phyloP scores from a whole-genome alignment of 768 basidiomycete genomes.

The Phylloporus sp. region DNA sequence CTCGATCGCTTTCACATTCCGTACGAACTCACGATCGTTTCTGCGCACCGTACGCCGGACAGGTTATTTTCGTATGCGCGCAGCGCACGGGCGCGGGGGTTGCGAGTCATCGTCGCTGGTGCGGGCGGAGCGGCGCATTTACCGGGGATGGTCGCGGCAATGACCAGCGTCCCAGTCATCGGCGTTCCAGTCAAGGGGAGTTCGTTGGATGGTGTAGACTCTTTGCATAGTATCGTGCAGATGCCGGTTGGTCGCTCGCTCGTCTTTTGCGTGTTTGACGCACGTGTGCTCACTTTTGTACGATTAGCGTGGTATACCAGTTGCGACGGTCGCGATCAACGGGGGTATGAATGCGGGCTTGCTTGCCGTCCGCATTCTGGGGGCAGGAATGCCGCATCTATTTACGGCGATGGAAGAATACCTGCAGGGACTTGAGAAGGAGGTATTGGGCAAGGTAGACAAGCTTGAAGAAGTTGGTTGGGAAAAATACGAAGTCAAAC shows the following conservation, averaged over 20 bases:
- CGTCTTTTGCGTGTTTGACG: not conserved
- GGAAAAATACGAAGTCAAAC: slow-evolving; percentile 66
- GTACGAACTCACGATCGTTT: slow-evolving; percentile 93
- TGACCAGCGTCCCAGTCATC: slow-evolving; percentile 88
- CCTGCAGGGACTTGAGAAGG: slow-evolving; percentile 59
- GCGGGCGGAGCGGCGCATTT: slow-evolving; percentile 99
- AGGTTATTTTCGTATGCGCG: slow-evolving; percentile 79
- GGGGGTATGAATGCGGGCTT: slow-evolving; percentile 92
- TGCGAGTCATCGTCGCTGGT: slow-evolving; percentile 82
- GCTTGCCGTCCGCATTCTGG: slow-evolving; percentile 86
- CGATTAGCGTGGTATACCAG: slow-evolving; percentile 87
- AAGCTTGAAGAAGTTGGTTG: slow-evolving; percentile 76
- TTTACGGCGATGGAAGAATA: slow-evolving; percentile 68
- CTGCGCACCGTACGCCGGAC: slow-evolving; percentile 92
- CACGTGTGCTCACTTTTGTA: not conserved
- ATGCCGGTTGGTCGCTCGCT: slow-evolving; percentile 77
- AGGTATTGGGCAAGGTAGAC: slow-evolving; percentile 77
- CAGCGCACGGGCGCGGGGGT: slow-evolving; percentile 59
- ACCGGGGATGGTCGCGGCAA: slow-evolving; percentile 96
- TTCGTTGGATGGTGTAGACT: slow-evolving; percentile 91
- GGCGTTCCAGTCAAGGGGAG: slow-evolving; percentile 98
- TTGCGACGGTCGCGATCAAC: slow-evolving; percentile 96
- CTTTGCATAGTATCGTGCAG: slow-evolving; percentile 95
- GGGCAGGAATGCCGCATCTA: slow-evolving; percentile 63
- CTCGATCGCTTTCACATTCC: slow-evolving; percentile 79